Base-by-base conservation (phyloP, 2,329 filamentous ascomycete genomes). In the Penicillium crustosum region DNA sequence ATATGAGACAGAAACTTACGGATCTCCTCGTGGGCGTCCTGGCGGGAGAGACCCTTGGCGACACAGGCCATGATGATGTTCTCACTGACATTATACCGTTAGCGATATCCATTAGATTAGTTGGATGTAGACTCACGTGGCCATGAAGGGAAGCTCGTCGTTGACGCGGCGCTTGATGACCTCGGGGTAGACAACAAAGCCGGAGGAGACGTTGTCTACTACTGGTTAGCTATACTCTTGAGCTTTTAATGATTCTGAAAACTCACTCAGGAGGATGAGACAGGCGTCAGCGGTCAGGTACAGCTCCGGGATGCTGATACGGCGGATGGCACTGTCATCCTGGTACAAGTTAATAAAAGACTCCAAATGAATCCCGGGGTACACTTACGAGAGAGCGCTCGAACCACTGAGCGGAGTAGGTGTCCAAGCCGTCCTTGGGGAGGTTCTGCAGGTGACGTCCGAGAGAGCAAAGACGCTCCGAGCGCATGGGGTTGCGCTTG, bases 11-110 rank as follows among this genome's bases (percentile, higher is more conserved):
- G 43, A 25, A 43, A 66, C 70, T 43, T 68, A 73, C 89, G 88
- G 68, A 96, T 93, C 75, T 93, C 79, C 78, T 96, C 92, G 75
- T 96, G 92, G 1, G 90, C 89, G 55, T 93, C 90, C 73, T 95
- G 91, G 50, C 91, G 81, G 10, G 85, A 89, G 29, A 80, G 83
- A 33, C 90, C 90, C 69, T 87, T 83, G 56, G 86, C 84, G 29
- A 88, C 85, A 55, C 93, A 81, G 65, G 85, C 86, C 90, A 95
- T 92, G 72, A 93, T 90, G 71, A 92, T 87, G 61, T 74, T 74
- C 63, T 74, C 72, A 63, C 71, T 73, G 42, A 7, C 8, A 49
- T 8, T 8, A 39, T 3, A 33, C 33, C n/a, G 59, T 73, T 64
- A 72, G 65, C 8, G 2, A 31, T 15, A 35, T 35, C 17, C 13